Evolutionary conservation across 306 rosid species (phyloP), one percentile per base, ranked within the genome.

Genomic region (Coriaria nepalensis): DNA sequence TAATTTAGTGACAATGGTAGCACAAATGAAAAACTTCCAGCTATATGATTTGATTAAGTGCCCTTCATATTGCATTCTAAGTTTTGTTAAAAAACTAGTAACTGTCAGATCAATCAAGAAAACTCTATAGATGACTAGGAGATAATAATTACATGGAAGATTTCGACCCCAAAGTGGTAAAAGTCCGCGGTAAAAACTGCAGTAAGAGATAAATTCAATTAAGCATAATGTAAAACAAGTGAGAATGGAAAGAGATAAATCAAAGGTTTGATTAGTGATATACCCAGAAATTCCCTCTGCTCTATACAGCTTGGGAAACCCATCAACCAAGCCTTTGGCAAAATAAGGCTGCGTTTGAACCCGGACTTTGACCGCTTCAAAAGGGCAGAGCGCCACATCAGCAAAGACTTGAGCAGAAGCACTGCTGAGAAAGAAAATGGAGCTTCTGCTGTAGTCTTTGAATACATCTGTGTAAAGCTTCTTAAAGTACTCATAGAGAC

Each of bases 121-220:
- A 41, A n/a, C 33, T 51, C 39, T 9, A 58, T 10, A 10, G 52
- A 34, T 29, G 34, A 67, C 37, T 7, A 60, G 37, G 29, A 52
- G 7, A 57, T 72, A 68, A 56, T 70, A 37, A 43, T 70, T 74
- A 78, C 86, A 81, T 69, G 93, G 93, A 65, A 81, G 73, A 72
- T 78, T 81, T 57, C 93, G 80, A 52, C 85, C 76, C 92, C 92
- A 81, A 46, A 81, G 70, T 55, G 92, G 85, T 40, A 74, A 47
- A 67, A 77, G 73, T 10, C 92, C 85, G 58, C 56, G 57, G 63
- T 71, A 81, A 53, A 77, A 74, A 65, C 90, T 80, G 77, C 70
- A 69, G 55, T 49, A 13, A 45, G 47, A 37, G 35, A 38, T 53
- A 9, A 2, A 49, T 8, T 45, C 39, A 6, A 5, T 39, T 59